A percentile compares a stretch with the other conserved stretches of the same genome.
These are phyloP conservation scores for Podospora appendiculata DNA, from an alignment of 495 filamentous ascomycete genomes.

Conservation along the genomic window DNA sequence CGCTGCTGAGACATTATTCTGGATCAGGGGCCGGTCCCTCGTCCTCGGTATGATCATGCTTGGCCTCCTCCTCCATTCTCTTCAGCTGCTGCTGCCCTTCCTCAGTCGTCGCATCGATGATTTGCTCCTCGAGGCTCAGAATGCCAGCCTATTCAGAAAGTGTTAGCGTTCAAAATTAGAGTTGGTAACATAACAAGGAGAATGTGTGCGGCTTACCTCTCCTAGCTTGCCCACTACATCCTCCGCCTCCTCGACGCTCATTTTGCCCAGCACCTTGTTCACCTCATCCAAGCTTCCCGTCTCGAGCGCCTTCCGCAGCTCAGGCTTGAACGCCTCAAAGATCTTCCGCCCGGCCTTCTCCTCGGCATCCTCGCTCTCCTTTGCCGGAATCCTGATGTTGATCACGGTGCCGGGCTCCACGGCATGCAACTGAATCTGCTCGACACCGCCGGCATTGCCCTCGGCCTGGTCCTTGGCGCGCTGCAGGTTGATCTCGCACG, in stretches of 20 bases:
- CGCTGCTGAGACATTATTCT: background rate
- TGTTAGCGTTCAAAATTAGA: conserved; percentile 1
- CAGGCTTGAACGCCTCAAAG: conserved; percentile 75
- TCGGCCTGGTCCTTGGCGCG: conserved; percentile 57
- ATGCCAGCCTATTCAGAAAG: conserved; percentile 56
- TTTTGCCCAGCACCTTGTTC: conserved; percentile 86
- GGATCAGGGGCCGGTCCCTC: background rate
- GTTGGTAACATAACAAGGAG: background rate
- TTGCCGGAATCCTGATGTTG: conserved; percentile 72
- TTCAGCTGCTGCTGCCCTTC: conserved; percentile 73
- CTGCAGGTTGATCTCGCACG: conserved; percentile 65
- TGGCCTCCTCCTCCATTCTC: conserved; percentile 57
- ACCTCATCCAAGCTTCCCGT: conserved; percentile 85
- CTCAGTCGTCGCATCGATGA: conserved; percentile 93
- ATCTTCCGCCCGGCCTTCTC: conserved; percentile 62
- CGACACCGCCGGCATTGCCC: conserved; percentile 56
- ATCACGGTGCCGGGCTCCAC: conserved; percentile 92
- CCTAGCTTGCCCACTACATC: conserved; percentile 77
- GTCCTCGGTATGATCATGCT: background rate
- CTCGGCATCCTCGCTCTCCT: conserved; percentile 54
- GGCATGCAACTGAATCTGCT: conserved; percentile 96
- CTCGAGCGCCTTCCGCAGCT: conserved; percentile 73
- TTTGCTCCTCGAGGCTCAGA: conserved; percentile 82
- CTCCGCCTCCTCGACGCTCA: conserved; percentile 91
- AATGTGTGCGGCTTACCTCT: conserved; percentile 43